phyloP scores from a whole-genome alignment of 495 filamentous ascomycete genomes.

The Penicillium pancosmium region DNA sequence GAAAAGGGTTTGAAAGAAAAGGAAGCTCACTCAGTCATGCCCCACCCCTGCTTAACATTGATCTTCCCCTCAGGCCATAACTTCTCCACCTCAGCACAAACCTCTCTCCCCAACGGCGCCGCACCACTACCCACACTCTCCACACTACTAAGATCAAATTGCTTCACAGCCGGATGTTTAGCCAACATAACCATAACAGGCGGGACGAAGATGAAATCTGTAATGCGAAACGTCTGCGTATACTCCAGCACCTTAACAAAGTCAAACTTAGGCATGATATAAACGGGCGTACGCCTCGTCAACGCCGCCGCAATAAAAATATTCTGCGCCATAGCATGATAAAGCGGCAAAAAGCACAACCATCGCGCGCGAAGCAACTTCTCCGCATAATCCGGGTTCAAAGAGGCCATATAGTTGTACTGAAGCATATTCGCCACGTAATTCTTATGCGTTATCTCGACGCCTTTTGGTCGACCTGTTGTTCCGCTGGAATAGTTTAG shows the following conservation, averaged over 20 bases:
- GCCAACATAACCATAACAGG: constrained; percentile 73
- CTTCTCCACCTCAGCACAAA: constrained; percentile 59
- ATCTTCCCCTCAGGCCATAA: constrained; percentile 58
- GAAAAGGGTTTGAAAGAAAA: constrained; percentile 2
- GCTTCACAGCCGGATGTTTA: constrained; percentile 64
- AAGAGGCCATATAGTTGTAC: constrained; percentile 46
- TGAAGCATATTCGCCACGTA: constrained; percentile 72
- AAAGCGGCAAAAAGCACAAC: constrained; percentile 72
- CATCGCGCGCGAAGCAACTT: constrained; percentile 36
- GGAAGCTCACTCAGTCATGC: constrained; percentile 69
- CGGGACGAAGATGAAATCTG: constrained; percentile 62
- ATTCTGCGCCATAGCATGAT: constrained; percentile 65
- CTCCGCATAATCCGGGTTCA: constrained; percentile 50
- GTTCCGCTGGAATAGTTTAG: constrained; percentile 80
- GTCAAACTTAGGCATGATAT: constrained; percentile 76
- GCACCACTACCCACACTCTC: constrained; percentile 60
- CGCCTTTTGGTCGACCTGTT: constrained; percentile 83
- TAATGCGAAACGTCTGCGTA: constrained; percentile 70
- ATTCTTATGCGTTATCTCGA: constrained; percentile 74
- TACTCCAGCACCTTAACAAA: constrained; percentile 69
- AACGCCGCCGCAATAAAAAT: constrained; percentile 48
- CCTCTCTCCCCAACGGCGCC: constrained; percentile 65
- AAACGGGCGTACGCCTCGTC: constrained; percentile 52
- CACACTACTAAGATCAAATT: constrained; percentile 71
- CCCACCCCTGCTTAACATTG: constrained; percentile 78